A percentile compares a stretch with the other conserved stretches of the same genome.
Conservation (phyloP, 2,329 filamentous ascomycete species). For the Monilinia fructicola region DNA sequence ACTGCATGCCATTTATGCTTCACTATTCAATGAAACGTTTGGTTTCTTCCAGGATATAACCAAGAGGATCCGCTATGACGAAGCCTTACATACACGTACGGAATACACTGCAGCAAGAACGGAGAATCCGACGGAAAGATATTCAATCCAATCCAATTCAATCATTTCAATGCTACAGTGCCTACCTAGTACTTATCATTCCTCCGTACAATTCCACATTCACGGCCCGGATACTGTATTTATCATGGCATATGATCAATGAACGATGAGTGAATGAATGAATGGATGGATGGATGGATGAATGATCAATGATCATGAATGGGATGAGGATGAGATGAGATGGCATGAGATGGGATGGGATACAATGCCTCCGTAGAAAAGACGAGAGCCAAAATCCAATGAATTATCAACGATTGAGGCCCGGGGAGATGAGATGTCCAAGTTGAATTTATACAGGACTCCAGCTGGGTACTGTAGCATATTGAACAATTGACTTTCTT, state of each 20-base stretch:
- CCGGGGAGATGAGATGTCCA: too few relatives aligned
- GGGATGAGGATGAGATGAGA: neutral
- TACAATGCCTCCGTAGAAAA: neutral
- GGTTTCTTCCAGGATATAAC: neutral
- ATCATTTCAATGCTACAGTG: too few relatives aligned
- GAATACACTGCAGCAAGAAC: neutral
- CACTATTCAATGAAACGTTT: too few relatives aligned
- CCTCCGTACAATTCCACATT: neutral
- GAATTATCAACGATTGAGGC: neutral
- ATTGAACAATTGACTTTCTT: neutral
- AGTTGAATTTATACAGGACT: neutral
- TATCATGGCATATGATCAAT: slow-evolving; percentile 4
- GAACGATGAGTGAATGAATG: too few relatives aligned
- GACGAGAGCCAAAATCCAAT: neutral
- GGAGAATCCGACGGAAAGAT: too few relatives aligned
- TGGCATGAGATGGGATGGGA: neutral
- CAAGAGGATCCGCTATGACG: neutral
- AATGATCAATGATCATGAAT: neutral
- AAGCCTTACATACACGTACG: too few relatives aligned
- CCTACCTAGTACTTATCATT: too few relatives aligned
- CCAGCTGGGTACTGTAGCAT: too few relatives aligned
- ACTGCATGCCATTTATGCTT: too few relatives aligned
- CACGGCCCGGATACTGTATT: slow-evolving; percentile 13
- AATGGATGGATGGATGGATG: too few relatives aligned
- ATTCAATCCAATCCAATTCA: neutral